Conservation (phyloP, 2,329 filamentous ascomycete genomes). For the Coniochaeta pulveracea region DNA sequence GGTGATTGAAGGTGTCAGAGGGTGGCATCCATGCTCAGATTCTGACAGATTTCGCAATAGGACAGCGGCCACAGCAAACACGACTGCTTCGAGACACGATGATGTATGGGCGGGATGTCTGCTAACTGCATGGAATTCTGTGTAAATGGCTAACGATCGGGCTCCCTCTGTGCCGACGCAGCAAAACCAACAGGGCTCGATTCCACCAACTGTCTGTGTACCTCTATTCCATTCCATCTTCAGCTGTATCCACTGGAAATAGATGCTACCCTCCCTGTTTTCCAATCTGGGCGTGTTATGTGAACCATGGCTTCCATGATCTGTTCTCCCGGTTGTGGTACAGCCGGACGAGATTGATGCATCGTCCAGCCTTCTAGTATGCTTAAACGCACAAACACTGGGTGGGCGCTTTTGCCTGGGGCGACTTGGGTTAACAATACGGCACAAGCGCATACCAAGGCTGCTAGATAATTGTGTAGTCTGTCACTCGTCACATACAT, state of each 20-base stretch:
- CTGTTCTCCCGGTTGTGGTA: too few relatives aligned
- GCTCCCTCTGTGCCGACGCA: neutral
- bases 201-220: too few relatives aligned
- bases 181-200: neutral
- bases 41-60: too few relatives aligned
- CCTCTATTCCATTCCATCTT: too few relatives aligned
- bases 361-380: neutral
- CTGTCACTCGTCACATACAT: too few relatives aligned
- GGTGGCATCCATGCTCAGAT: too few relatives aligned
- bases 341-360: neutral
- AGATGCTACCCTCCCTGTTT: neutral
- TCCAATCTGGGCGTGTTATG: too few relatives aligned
- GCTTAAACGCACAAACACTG: neutral
- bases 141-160: neutral
- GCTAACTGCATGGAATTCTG: neutral
- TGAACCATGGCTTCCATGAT: neutral
- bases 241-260: neutral
- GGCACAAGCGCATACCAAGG: neutral
- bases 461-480: neutral
- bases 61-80: too few relatives aligned
- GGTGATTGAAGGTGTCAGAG: too few relatives aligned
- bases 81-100: too few relatives aligned
- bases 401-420: too few relatives aligned
- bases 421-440: neutral
- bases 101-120: too few relatives aligned